A percentile compares a stretch with the other conserved stretches of the same genome.
These are phyloP conservation scores for Aspergillus puulaauensis DNA, from an alignment of 2,329 filamentous ascomycete genomes.

Conservation along the genomic window DNA sequence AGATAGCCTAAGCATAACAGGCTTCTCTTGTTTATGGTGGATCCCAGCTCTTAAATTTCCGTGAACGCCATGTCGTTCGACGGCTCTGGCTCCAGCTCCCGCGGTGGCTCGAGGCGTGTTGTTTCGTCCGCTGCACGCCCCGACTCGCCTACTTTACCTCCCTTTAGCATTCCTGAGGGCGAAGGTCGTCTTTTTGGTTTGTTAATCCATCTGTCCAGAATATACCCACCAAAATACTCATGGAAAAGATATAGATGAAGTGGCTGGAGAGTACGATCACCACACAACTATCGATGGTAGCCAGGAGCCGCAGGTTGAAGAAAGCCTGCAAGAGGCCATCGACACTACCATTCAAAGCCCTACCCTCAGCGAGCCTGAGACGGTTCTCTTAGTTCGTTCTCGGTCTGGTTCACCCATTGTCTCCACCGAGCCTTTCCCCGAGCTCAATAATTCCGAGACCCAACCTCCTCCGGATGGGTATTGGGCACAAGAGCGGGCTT, in stretches of 20 bases:
- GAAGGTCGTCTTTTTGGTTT: too few species aligned
- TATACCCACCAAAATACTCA: too few species aligned
- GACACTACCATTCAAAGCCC: not conserved
- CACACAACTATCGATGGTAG: not conserved
- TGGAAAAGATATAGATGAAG: not conserved
- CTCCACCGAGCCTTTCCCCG: conserved; percentile 26
- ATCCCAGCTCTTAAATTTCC: not conserved
- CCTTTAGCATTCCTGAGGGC: not conserved
- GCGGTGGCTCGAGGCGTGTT: not conserved
- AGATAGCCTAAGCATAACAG: not conserved
- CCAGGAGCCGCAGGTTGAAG: not conserved
- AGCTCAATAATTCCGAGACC: conserved; percentile 21
- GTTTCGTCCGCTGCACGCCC: not conserved
- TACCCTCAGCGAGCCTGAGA: not conserved
- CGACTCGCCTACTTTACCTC: not conserved
- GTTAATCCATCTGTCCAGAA: too few species aligned
- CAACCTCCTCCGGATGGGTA: not conserved
- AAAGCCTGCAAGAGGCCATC: not conserved
- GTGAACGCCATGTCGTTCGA: not conserved
- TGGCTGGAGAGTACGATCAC: not conserved
- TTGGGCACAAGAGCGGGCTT: conserved; percentile 19
- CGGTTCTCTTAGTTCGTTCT: not conserved
- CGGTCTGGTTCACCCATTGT: not conserved
- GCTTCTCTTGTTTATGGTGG: not conserved
- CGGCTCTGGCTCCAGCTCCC: not conserved